A percentile compares a stretch with the other conserved stretches of the same genome.
Conservation (phyloP, 1,284 basidiomycete species). For the Pseudozyma sp. region DNA sequence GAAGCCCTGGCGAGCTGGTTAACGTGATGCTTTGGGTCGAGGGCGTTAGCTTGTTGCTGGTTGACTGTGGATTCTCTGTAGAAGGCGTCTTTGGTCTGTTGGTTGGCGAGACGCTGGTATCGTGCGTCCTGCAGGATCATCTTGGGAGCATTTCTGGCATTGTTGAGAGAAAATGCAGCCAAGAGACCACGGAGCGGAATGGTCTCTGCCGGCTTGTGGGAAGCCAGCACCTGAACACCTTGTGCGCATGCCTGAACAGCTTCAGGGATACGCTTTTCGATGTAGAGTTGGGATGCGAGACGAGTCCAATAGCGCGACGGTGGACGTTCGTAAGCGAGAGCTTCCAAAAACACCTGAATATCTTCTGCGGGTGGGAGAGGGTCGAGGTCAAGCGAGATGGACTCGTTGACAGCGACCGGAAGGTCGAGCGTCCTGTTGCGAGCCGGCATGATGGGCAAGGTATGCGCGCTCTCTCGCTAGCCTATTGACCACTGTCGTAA, state of each 20-base stretch:
- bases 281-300: constrained; percentile 56
- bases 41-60: constrained; percentile 37
- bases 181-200: constrained; percentile 54
- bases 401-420: constrained; percentile 59
- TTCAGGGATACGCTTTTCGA: constrained; percentile 50
- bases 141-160: constrained; percentile 59
- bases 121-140: constrained; percentile 58
- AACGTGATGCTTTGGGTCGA: constrained; percentile 53
- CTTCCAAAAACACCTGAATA: constrained; percentile 59
- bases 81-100: constrained; percentile 48
- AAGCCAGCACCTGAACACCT: constrained; percentile 50
- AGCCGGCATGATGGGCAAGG: constrained; percentile 32
- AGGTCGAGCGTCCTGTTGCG: constrained; percentile 56
- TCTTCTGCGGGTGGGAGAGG: constrained; percentile 60
- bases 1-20: constrained; percentile 52
- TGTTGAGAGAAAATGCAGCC: constrained; percentile 51
- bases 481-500: neutral
- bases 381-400: constrained; percentile 59
- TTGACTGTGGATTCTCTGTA: constrained; percentile 36
- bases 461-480: neutral
- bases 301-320: constrained; percentile 59
- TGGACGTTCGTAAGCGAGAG: constrained; percentile 58
- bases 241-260: constrained; percentile 49
- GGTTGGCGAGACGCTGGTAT: constrained; percentile 54
- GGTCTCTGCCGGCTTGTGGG: constrained; percentile 51